Base-by-base conservation (phyloP, 306 rosid genomes). In the Begonia fuchsioides region DNA sequence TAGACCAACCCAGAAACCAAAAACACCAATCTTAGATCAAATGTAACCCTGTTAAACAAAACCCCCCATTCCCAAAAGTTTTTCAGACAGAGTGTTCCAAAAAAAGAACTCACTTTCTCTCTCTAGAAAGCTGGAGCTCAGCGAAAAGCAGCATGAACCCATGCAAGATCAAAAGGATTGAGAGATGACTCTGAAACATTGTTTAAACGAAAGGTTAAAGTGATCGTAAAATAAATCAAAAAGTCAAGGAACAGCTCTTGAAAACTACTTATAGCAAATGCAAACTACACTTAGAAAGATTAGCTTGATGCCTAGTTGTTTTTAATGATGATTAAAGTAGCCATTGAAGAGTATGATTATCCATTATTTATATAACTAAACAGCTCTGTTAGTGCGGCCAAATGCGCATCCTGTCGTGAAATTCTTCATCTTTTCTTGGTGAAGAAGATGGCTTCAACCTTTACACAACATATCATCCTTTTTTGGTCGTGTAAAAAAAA, bases 231-330 rank as follows among this genome's bases (percentile, higher is more conserved):
- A 54, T 58, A 60, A 81, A 81, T 73, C 56, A 56, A 60, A 81
- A 81, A 75, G 96, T 79, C 94, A 75, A 85, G 73, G 53, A 58
- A 55, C 63, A 74, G 79, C 95, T 85, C 85, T 90, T 82, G 95
- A n/a, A n/a, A n/a, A n/a, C n/a, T n/a, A n/a, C n/a, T 90, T 48
- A 85, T 85, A 65, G 70, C 68, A 39, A 54, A 62, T 67, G 69
- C 81, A 76, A 76, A 79, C 78, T 67, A 66, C 48, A 35, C 53
- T 44, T 52, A n/a, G 15, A 64, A 65, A 68, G 60, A 53, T 70
- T 71, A 69, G 60, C 56, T 71, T 76, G 58, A 78, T 45, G 13
- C 65, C 63, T 64, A 71, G 76, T 45, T 32, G 56, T 43, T 47
- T 17, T 7, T 19, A 19, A 47, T 62, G 85, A 54, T 52, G 38